Percentiles rank a stretch among this genome's conserved stretches.
These are phyloP conservation scores for Botryotinia globosa DNA, from an alignment of 2,329 filamentous ascomycete genomes.

Conservation along the genomic window DNA sequence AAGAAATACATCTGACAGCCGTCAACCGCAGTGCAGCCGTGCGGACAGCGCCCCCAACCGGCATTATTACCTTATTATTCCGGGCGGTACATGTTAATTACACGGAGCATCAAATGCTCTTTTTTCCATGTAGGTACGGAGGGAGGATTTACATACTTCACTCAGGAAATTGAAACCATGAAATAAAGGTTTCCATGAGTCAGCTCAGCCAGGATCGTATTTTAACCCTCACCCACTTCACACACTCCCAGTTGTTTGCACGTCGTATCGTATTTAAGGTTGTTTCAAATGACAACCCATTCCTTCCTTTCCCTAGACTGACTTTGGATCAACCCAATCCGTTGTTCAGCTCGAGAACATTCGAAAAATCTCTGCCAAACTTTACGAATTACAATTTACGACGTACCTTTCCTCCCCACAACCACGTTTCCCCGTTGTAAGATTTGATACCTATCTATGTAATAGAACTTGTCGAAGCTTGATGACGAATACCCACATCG, in stretches of 20 bases:
- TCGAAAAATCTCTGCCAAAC: background rate
- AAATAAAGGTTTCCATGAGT: background rate
- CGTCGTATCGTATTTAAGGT: background rate
- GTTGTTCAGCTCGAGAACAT: background rate
- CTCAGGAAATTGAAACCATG: background rate
- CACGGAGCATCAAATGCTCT: constrained; percentile 14
- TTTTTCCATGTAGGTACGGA: constrained; percentile 1
- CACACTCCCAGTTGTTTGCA: background rate
- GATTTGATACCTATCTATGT: background rate
- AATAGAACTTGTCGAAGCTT: constrained; percentile 10
- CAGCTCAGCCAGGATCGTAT: background rate
- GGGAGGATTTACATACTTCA: background rate
- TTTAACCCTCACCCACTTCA: background rate
- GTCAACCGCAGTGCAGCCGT: constrained; percentile 14
- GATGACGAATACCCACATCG: background rate
- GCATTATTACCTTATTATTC: constrained; percentile 13
- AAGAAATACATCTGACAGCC: constrained; percentile 11
- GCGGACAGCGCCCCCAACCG: background rate
- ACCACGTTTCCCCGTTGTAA: background rate
- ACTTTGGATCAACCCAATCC: background rate
- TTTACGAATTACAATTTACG: background rate
- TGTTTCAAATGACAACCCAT: background rate
- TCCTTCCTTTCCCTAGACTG: background rate
- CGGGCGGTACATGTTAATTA: background rate
- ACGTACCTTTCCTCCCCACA: background rate